Conservation (phyloP, 2,329 filamentous ascomycete species). For the Pseudogymnoascus sp. region DNA sequence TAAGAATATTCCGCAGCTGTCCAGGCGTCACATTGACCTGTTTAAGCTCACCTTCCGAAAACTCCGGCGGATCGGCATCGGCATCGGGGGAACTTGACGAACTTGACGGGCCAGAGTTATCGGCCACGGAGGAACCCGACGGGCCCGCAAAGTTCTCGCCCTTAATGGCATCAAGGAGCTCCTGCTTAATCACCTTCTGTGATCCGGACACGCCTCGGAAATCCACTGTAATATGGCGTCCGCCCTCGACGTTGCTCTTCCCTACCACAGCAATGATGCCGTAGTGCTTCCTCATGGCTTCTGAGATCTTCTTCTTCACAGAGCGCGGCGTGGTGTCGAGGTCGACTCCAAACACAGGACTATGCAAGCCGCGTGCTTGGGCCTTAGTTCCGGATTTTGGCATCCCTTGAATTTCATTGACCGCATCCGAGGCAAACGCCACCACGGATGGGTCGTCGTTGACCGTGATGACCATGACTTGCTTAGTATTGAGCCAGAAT, state of each 20-base stretch:
- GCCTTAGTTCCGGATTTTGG: constrained; percentile 15
- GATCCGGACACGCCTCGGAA: constrained; percentile 28
- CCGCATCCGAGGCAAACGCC: constrained; percentile 16
- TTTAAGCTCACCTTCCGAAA: constrained; percentile 12
- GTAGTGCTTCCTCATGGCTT: constrained; percentile 65
- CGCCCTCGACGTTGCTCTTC: constrained; percentile 49
- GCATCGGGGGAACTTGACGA: not conserved
- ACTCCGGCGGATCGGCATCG: not conserved
- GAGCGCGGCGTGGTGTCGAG: constrained; percentile 55
- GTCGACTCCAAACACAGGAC: constrained; percentile 61
- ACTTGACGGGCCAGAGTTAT: no score
- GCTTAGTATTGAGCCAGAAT: constrained; percentile 79
- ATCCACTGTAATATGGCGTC: constrained; percentile 43
- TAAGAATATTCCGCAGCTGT: constrained; percentile 14
- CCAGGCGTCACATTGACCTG: constrained; percentile 13
- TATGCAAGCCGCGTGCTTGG: constrained; percentile 36
- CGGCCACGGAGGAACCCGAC: no score
- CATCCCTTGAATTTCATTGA: constrained; percentile 12
- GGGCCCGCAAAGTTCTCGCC: not conserved
- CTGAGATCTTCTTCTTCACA: constrained; percentile 59
- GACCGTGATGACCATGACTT: constrained; percentile 65
- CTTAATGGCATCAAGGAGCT: not conserved
- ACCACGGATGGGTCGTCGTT: constrained; percentile 42
- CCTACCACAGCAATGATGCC: constrained; percentile 68
- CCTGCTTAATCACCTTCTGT: constrained; percentile 5